Conservation (phyloP, 805 yeast genomes). For the Candida orba region DNA sequence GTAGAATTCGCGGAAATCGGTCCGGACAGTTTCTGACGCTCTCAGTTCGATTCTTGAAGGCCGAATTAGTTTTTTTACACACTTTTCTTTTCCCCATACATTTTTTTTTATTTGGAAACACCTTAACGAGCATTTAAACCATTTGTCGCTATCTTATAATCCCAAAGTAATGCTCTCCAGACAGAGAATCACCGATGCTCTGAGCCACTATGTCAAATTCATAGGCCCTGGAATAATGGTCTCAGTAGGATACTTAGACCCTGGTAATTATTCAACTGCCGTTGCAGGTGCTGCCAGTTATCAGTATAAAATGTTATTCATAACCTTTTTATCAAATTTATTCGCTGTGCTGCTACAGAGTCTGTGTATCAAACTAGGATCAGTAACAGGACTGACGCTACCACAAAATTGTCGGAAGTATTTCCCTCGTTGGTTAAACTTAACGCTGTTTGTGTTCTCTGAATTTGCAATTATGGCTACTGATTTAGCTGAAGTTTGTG, state of each 20-base stretch:
- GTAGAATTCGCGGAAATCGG: too few species aligned
- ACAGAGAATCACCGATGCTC: background rate
- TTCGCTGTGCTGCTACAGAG: constrained; percentile 70
- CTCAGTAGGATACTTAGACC: constrained; percentile 78
- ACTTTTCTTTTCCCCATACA: too few species aligned
- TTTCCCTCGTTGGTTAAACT: constrained; percentile 52
- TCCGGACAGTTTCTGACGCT: too few species aligned
- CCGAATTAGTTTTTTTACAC: too few species aligned
- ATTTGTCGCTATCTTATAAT: too few species aligned
- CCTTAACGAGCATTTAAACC: too few species aligned
- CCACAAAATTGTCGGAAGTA: constrained; percentile 71
- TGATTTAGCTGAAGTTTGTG: constrained; percentile 90
- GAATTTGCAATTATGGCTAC: constrained; percentile 89
- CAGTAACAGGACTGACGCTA: constrained; percentile 72
- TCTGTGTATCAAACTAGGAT: constrained; percentile 66
- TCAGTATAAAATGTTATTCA: constrained; percentile 59
- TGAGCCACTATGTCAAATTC: constrained; percentile 45
- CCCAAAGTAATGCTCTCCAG: background rate
- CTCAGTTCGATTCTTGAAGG: too few species aligned
- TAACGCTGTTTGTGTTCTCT: constrained; percentile 59
- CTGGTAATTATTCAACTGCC: constrained; percentile 79
- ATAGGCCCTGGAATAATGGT: constrained; percentile 79
- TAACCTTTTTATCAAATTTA: constrained; percentile 57
- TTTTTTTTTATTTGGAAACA: too few species aligned
- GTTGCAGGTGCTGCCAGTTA: constrained; percentile 75